Base-by-base conservation (phyloP, 306 rosid species). In the Datisca glomerata region DNA sequence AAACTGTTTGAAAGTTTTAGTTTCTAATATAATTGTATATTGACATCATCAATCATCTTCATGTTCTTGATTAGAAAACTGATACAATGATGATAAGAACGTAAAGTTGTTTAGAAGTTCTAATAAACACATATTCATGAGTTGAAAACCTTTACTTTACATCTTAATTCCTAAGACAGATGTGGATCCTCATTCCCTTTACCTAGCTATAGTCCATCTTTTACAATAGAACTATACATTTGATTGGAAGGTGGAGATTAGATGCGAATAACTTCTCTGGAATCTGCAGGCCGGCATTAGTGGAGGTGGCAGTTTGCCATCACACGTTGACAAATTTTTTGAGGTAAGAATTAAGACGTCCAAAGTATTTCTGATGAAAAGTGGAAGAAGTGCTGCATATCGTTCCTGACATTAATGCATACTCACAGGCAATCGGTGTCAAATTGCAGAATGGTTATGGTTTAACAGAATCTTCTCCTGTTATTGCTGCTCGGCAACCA, bases 371-470 rank as follows among this genome's bases (percentile, higher is more conserved):
- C 13, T 47, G n/a, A n/a, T 31, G 22, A 3, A 28, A 5, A 8
- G 7, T 11, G 5, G 8, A 21, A 21, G 34, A 21, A 21, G 32
- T 12, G 11, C 9, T 34, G 23, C 31, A n/a, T 22, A 15, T 23
- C 32, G 40, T 22, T 70, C 6, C 41, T 41, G 31, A 31, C 18
- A 17, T 29, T 24, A 34, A 45, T 35, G 34, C 40, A 55, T 51
- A 11, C 63, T 28, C 63, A 59, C 77, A 89, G 97, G 95, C 93
- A 56, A 80, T 89, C 61, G 89, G 73, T 19, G 66, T 89, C 60
- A 83, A 57, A 60, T 54, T 89, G 46, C 97, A 79, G 62, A 89
- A 89, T 56, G 97, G 94, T 51, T 89, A 83, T 59, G 97, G 97
- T 65, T 72, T 89, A 56, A 89, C 97, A 38, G 97, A 89, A 66